Percentiles rank a stretch among this genome's conserved stretches.
phyloP scores from a whole-genome alignment of 1,284 basidiomycete species.

The Apiotrichum laibachii region DNA sequence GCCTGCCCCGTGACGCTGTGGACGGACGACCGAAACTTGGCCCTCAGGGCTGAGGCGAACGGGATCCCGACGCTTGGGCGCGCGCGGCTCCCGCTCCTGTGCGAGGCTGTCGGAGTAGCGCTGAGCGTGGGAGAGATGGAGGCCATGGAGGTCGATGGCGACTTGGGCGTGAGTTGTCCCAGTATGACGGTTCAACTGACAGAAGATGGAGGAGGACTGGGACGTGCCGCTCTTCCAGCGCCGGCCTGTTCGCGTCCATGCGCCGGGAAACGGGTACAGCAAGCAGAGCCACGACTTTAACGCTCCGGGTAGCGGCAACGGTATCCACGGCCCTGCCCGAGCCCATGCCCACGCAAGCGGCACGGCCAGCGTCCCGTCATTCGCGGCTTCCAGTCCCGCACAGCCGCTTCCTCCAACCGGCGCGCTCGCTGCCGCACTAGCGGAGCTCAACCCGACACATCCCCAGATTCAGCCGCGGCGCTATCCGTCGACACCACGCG shows the following conservation, averaged over 20 bases:
- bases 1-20: constrained; percentile 6
- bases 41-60: constrained; percentile 8
- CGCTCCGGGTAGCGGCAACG: too few relatives aligned
- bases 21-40: constrained; percentile 13
- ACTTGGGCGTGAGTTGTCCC: neutral
- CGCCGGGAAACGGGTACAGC: too few relatives aligned
- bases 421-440: neutral
- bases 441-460: neutral
- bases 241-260: too few relatives aligned
- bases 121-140: neutral
- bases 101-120: neutral
- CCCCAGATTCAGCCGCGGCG: neutral
- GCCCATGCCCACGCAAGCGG: neutral
- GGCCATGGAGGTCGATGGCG: constrained; percentile 3
- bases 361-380: neutral
- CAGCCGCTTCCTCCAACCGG: neutral
- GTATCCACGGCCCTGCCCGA: too few relatives aligned
- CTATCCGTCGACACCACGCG: neutral
- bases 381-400: neutral
- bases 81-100: neutral
- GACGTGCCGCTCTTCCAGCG: neutral
- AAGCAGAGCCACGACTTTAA: too few relatives aligned
- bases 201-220: neutral
- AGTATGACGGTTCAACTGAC: neutral
- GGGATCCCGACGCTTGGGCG: constrained; percentile 3